Evolutionary conservation across 139 green algal species (phyloP), one percentile per base, ranked within the genome.

Genomic region (Chlamydomonas sp.): DNA sequence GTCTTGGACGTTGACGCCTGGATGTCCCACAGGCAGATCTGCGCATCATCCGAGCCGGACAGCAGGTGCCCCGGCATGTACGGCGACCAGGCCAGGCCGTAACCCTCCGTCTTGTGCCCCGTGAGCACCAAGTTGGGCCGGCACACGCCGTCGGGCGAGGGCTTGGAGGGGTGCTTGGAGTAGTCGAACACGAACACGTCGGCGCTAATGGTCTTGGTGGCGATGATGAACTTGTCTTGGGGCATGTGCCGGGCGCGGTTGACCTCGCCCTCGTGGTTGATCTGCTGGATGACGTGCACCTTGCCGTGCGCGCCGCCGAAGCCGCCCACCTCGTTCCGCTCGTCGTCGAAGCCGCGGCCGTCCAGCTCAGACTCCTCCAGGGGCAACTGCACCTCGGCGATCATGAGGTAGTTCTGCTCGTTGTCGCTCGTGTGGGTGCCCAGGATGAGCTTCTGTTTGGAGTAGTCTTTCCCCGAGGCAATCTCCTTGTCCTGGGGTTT

Each of bases 21-120:
- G 91, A 99, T 96, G 91, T 99, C 98, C 98, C 98, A 99, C 49
- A 99, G 78, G 94, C 98, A 99, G 87, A 99, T 99, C 87, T 99
- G 96, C 5, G 96, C 97, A 88, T 99, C 98, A 86, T 99, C 98
- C 5, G 95, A 98, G 58, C 98, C 98, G 57, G 88, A 96, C n/a
- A 99, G 93, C 89, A 99, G 90, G 90, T 98, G 94, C 10, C 97
- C 91, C 8, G 76, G 49, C 69, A 88, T 90, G 87, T 97, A 96
- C 6, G 94, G 95, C 77, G 93, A 98, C 98, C 98, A 99, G 4
- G 97, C 97, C 17, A 99, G 92, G 58, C 98, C 98, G 83, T 99
- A 99, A 12, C 98, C 98, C 89, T 99, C 97, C n/a, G 95, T 97
- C 59, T 95, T 95, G 90, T 99, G 97, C 5, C 94, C 92, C 16